phyloP scores from a whole-genome alignment of 2,329 filamentous ascomycete genomes.

The Hirsutella thompsonii region DNA sequence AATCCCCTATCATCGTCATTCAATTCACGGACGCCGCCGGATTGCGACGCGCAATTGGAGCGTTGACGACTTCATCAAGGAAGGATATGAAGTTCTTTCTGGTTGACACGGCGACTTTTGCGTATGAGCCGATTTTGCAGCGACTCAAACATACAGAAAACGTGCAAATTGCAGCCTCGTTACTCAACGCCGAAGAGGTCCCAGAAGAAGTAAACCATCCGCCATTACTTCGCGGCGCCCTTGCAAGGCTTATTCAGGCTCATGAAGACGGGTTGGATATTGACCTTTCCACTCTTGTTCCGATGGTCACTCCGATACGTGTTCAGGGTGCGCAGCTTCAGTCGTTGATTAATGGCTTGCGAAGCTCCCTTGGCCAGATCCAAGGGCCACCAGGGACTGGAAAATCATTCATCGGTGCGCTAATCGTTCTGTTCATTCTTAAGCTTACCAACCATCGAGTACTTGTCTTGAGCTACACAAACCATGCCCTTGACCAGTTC shows the following conservation, averaged over 20 bases:
- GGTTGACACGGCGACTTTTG: slow-evolving; percentile 54
- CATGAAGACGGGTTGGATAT: neutral
- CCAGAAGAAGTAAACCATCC: slow-evolving; percentile 6
- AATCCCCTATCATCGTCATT: slow-evolving; percentile 34
- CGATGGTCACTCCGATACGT: slow-evolving; percentile 13
- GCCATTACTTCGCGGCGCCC: neutral
- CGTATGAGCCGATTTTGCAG: slow-evolving; percentile 53
- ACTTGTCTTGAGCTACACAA: slow-evolving; percentile 38
- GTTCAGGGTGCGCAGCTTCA: slow-evolving; percentile 32
- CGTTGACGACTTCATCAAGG: slow-evolving; percentile 18
- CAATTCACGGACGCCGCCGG: slow-evolving; percentile 33
- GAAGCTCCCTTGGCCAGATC: slow-evolving; percentile 42
- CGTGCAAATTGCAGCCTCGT: slow-evolving; percentile 39
- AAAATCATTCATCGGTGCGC: slow-evolving; percentile 48
- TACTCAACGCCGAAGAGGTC: slow-evolving; percentile 24
- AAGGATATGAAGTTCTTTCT: slow-evolving; percentile 33
- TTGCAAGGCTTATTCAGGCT: neutral
- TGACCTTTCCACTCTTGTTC: slow-evolving; percentile 6
- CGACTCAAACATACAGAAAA: slow-evolving; percentile 42
- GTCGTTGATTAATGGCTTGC: slow-evolving; percentile 42
- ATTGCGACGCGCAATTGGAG: slow-evolving; percentile 31
- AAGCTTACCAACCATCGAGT: slow-evolving; percentile 33
- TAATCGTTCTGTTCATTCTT: slow-evolving; percentile 44
- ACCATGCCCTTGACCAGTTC: slow-evolving; percentile 40
- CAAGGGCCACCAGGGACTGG: slow-evolving; percentile 62